Base-by-base conservation (phyloP, 805 yeast species). In the Candida rishiriensis region DNA sequence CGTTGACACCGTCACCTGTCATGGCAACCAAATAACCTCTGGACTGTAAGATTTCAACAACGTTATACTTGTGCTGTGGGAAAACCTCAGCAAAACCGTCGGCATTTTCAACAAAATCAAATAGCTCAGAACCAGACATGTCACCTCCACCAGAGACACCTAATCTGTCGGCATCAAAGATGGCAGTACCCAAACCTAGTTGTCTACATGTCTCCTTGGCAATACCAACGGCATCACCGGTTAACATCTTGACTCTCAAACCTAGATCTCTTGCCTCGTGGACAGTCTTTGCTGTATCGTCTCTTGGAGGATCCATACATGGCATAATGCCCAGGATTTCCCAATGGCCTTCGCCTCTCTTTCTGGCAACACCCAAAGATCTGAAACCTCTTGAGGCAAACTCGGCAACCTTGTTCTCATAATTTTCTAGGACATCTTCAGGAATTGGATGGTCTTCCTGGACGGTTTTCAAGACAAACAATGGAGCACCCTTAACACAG, bases 1-100 rank as follows among this genome's bases (percentile, higher is more conserved):
- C 97, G 79, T 88, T 88, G 69, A 88, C 96, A 87, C 97, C 97
- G 70, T 88, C 97, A 85, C 97, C 97, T 78, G 97, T 88, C 97
- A 88, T 88, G 73, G 96, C 97, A 75, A 89, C 95, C 75, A 88
- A 80, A 83, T 85, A 88, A 74, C 96, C 96, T 81, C 96, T 84
- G 70, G 83, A 79, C 79, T 88, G 96, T 72, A 88, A 80, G 69
- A 88, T 87, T 76, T 88, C 96, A 72, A 88, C 97, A 64, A 90
- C 96, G 69, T 84, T 87, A 78, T 86, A 88, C 77, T 88, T 88
- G 79, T 88, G 96, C 79, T 88, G 96, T 60, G 97, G 97, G 95
- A 88, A 88, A 68, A 88, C 96, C 78, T 88, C 96, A 71, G 96
- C 96, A 70, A 88, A 88, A 79, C 97, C 97, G 76, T 88, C 97